These are phyloP conservation scores for Pseudogymnoascus pannorum DNA, from an alignment of 2,329 filamentous ascomycete genomes.

Conservation along the genomic window DNA sequence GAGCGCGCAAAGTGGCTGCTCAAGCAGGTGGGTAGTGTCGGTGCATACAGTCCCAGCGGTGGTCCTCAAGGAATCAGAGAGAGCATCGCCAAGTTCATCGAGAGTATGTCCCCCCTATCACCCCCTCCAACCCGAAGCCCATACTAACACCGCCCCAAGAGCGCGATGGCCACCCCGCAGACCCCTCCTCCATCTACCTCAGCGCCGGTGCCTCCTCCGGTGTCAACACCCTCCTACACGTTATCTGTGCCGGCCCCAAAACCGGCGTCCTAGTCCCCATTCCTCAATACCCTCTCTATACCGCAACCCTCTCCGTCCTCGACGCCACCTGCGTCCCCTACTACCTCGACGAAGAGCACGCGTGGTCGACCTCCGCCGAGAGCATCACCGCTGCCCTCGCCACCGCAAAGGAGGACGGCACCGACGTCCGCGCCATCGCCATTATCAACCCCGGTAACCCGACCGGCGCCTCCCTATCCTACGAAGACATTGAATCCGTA, in stretches of 20 bases:
- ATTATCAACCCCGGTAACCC: constrained; percentile 99
- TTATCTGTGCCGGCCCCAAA: constrained; percentile 71
- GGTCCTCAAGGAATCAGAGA: constrained; percentile 81
- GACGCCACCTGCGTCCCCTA: constrained; percentile 87
- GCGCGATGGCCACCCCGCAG: constrained; percentile 81
- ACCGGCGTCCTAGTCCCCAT: constrained; percentile 90
- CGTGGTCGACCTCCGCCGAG: constrained; percentile 83
- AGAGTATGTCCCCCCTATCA: constrained; percentile 49
- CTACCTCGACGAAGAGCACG: constrained; percentile 76
- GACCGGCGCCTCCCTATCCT: constrained; percentile 77
- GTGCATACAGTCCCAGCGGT: constrained; percentile 92
- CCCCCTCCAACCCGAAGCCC: not conserved
- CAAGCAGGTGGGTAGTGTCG: constrained; percentile 79
- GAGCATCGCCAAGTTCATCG: constrained; percentile 87
- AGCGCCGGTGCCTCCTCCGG: constrained; percentile 87
- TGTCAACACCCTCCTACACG: constrained; percentile 85
- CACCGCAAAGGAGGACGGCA: constrained; percentile 67
- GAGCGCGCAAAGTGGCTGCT: constrained; percentile 75
- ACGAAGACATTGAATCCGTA: constrained; percentile 74
- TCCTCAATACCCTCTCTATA: constrained; percentile 97
- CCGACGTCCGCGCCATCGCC: constrained; percentile 85
- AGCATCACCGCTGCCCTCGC: constrained; percentile 67
- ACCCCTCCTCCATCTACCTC: constrained; percentile 78
- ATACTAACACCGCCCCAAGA: constrained; percentile 36
- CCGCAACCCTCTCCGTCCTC: constrained; percentile 78